Evolutionary conservation across 2,329 filamentous ascomycete genomes (phyloP), one percentile per base, ranked within the genome.

Genomic region (Aspergillus uvarum): DNA sequence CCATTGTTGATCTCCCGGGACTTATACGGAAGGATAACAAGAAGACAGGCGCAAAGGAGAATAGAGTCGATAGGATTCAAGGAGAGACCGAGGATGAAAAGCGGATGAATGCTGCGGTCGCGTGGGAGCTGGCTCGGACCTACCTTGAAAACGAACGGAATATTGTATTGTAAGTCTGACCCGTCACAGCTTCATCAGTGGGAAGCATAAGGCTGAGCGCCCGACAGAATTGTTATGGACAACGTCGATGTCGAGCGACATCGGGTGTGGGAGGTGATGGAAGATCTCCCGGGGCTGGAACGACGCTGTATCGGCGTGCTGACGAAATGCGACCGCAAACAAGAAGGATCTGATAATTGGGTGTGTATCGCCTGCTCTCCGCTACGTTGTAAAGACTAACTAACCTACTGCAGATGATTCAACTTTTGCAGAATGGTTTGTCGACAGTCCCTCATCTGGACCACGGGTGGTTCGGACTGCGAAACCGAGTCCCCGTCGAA

Each of bases 381-480:
- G 12, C 8, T 47, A 19, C 16, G 8, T 22, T 22, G 26, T 14
- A 19, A 11, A 22, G 11, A 24, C 54, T 59, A 16, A 47, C 31
- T 48, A 32, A 14, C 21, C n/a, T 47, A 24, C 8, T 52, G 11
- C 32, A 64, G 62, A 65, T 65, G 62, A 55, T 64, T 21, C 60
- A 60, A 56, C 60, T 65, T 5, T 51, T 65, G 16, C 62, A 57
- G 58, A 64, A 64, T 24, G 62, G 64, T 11, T 48, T 62, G 31
- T 35, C 58, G 4, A 64, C 52, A 29, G 57, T 63, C 5, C 51
- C 59, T 14, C 42, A 61, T 21, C 56, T 64, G 4, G 55, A 64
- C 7, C 60, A 65, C 35, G 59, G 21, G 10, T 35, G 14, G 32
- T 35, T 35, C 14, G 14, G 32, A 14, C 32, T 35, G 32, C 32